A percentile compares a stretch with the other conserved stretches of the same genome.
These are phyloP conservation scores for Lactifluus piperatus DNA, from an alignment of 768 basidiomycete species.

Conservation along the genomic window DNA sequence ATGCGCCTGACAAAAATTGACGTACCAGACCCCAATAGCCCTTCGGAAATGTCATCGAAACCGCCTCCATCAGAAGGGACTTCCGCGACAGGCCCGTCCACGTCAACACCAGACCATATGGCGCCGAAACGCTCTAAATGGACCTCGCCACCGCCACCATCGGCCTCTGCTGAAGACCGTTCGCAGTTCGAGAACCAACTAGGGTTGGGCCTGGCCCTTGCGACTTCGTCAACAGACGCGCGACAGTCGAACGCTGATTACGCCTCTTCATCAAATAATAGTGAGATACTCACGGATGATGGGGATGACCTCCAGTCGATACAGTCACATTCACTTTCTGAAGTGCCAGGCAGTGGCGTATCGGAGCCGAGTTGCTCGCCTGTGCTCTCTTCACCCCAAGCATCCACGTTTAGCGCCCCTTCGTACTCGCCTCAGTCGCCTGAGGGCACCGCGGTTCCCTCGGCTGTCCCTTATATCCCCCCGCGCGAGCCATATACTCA, in stretches of 20 bases:
- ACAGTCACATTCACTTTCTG: slow-evolving; percentile 35
- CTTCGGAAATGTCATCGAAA: slow-evolving; percentile 43
- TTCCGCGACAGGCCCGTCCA: slow-evolving; percentile 10
- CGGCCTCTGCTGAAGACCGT: slow-evolving; percentile 59
- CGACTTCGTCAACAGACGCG: slow-evolving; percentile 53
- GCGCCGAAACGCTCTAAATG: slow-evolving; percentile 72
- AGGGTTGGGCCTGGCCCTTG: slow-evolving; percentile 56
- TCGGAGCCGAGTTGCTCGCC: slow-evolving; percentile 14
- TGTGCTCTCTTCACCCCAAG: neutral
- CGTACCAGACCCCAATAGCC: slow-evolving; percentile 31
- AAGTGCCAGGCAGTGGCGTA: slow-evolving; percentile 4
- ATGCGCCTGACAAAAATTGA: slow-evolving; percentile 38
- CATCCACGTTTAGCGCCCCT: neutral
- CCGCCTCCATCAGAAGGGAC: slow-evolving; percentile 17
- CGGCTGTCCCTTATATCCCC: neutral
- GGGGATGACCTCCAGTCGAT: slow-evolving; percentile 70
- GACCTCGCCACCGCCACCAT: slow-evolving; percentile 79
- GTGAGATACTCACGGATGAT: slow-evolving; percentile 60
- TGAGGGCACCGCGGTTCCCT: neutral
- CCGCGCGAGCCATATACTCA: neutral
- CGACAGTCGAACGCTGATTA: slow-evolving; percentile 42
- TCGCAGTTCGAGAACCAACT: slow-evolving; percentile 60
- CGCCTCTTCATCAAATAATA: slow-evolving; percentile 51
- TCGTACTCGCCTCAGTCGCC: neutral
- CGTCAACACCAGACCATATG: slow-evolving; percentile 48